Conservation (phyloP, 805 yeast species). For the Zygoascus ofunaensis region DNA sequence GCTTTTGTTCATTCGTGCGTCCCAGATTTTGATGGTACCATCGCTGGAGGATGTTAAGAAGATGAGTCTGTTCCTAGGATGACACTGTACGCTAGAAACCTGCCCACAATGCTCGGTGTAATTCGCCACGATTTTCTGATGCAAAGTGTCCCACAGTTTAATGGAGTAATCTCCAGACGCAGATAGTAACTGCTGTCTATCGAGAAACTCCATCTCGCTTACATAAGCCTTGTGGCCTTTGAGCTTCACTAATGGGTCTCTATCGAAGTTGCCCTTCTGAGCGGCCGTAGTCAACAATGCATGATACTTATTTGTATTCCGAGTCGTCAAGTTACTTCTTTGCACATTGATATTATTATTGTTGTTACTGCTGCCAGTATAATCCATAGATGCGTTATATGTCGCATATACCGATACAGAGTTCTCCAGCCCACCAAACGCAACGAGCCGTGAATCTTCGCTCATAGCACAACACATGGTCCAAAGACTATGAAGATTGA, state of each 20-base stretch:
- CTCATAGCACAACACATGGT: slow-evolving; percentile 67
- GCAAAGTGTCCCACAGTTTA: slow-evolving; percentile 67
- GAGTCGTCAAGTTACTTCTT: background rate
- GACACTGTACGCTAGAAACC: slow-evolving; percentile 49
- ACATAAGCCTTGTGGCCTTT: slow-evolving; percentile 81
- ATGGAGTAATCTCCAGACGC: slow-evolving; percentile 79
- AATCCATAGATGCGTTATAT: slow-evolving; percentile 13
- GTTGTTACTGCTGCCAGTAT: background rate
- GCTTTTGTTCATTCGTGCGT: slow-evolving; percentile 38
- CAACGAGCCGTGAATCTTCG: slow-evolving; percentile 56
- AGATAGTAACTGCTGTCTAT: slow-evolving; percentile 49
- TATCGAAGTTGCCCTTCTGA: slow-evolving; percentile 13
- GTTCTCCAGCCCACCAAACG: slow-evolving; percentile 78
- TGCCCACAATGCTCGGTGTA: slow-evolving; percentile 38
- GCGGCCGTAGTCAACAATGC: background rate
- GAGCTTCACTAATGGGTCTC: slow-evolving; percentile 42
- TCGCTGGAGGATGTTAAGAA: slow-evolving; percentile 66
- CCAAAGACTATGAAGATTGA: slow-evolving; percentile 69
- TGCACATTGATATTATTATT: too few relatives aligned
- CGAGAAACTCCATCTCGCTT: slow-evolving; percentile 61
- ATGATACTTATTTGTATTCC: background rate
- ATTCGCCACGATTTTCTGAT: slow-evolving; percentile 36
- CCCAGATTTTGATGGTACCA: slow-evolving; percentile 73
- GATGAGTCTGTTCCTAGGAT: slow-evolving; percentile 47
- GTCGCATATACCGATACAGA: slow-evolving; percentile 55